Base-by-base conservation (phyloP, 768 basidiomycete genomes). In the Podaxis pistillaris region DNA sequence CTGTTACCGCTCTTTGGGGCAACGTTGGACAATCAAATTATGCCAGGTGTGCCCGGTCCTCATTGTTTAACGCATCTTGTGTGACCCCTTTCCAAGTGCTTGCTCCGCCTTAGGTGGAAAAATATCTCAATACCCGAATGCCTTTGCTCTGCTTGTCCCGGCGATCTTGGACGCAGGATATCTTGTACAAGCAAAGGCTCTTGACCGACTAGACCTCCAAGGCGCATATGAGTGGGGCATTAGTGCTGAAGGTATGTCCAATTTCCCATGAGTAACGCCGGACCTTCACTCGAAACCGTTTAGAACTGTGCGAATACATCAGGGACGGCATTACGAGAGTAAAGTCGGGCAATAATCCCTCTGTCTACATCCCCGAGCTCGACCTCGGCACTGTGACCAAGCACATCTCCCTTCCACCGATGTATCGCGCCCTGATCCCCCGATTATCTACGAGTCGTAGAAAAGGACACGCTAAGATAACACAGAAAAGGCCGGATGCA, bases 1-100 rank as follows among this genome's bases (percentile, higher is more conserved):
- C 77, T 1, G 71, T 75, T 5, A 62, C 73, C 4, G 67, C 63
- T 8, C 33, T 73, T 9, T 75, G 76, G 64, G 78, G 78, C 12
- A 71, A 65, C 54, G 66, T 68, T 17, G 78, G 78, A 2, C 78
- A 79, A 64, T 72, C 76, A 0, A 79, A 78, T 58, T 79, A 79
- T 64, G 70, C 74, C 6, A 68, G 69, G 74, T 77, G 49, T 40
- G 41, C n/a, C 15, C 41, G 0, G 56, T 24, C 13, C 33, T 2
- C 24, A 11, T 33, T 12, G 17, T 33, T 28, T 15, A 51, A 24
- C 26, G 46, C 44, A 40, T 30, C 17, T 19, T 26, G n/a, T 49
- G n/a, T 51, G 19, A 41, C 11, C 37, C 22, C 22, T 28, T 28
- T 6, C 56, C 9, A 51, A 77, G 75, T 55, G 76, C 74, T 2